phyloP scores from a whole-genome alignment of 805 yeast species.

The Saturnispora diversa region DNA sequence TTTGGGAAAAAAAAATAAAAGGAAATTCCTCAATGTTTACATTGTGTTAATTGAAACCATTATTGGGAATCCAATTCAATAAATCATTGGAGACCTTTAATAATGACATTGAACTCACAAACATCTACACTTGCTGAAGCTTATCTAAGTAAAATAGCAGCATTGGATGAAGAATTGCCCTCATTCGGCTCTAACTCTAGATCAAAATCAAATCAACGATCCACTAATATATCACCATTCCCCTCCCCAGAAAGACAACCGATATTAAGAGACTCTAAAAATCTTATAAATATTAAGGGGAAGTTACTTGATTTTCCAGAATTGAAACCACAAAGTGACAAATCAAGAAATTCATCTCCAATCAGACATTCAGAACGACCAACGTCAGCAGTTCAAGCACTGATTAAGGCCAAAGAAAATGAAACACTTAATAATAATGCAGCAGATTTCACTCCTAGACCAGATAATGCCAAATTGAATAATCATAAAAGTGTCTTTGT shows the following conservation, averaged over 20 bases:
- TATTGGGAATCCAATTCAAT: neutral
- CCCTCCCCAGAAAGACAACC: conserved; percentile 10
- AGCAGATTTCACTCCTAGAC: conserved; percentile 20
- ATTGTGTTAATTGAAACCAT: too few species aligned
- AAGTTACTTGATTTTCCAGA: neutral
- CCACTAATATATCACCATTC: conserved; percentile 3
- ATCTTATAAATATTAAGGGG: neutral
- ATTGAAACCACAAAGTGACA: neutral
- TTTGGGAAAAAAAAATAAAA: neutral
- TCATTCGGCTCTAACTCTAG: neutral
- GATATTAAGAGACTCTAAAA: neutral
- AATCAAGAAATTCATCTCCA: conserved; percentile 9
- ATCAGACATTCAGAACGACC: conserved; percentile 8
- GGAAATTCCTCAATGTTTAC: conserved; percentile 1
- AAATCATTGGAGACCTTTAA: neutral
- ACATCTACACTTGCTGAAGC: conserved; percentile 7
- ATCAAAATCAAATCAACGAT: neutral
- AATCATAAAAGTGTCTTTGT: conserved; percentile 8
- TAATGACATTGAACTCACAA: neutral
- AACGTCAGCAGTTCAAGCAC: conserved; percentile 28
- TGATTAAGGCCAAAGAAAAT: conserved; percentile 29
- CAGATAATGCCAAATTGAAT: conserved; percentile 13
- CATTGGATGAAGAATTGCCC: conserved; percentile 10
- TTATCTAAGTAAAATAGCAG: conserved; percentile 9
- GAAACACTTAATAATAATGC: conserved; percentile 26